Evolutionary conservation across 306 rosid species (phyloP), one percentile per base, ranked within the genome.

Genomic region (Calophaca sinica): DNA sequence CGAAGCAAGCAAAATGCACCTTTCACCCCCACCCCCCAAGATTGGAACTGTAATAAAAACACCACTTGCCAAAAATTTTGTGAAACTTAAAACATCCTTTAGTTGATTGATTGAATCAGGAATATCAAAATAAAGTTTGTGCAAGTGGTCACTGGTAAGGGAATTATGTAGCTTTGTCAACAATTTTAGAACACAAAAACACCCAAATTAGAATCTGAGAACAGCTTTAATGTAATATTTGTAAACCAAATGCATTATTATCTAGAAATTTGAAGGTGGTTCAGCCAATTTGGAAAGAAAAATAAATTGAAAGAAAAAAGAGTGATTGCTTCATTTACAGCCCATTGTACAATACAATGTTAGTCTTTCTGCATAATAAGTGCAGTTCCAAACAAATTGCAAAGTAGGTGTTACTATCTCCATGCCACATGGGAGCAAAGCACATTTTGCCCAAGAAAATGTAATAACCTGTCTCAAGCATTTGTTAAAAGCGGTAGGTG

Each of bases 401-500:
- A 6, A 68, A 42, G 15, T 9, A 55, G 26, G 35, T 42, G 32
- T 35, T 20, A 38, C 7, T 5, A 48, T 65, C 7, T 33, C 52
- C 32, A 12, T 9, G 77, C 46, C 6, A 33, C n/a, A 33, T 26
- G n/a, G 3, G 11, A 41, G 50, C 10, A 26, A 78, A 62, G 65
- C 46, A 77, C 29, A 62, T 44, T 45, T 73, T 52, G 20, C 59
- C 68, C 60, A 51, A 52, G 8, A 51, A 62, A 65, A 73, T 59
- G 81, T 12, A 76, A 45, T 76, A 41, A 96, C 99, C 98, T 90
- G 98, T 89, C 99, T 91, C 91, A 83, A 85, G 79, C 98, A 90
- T 86, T 96, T 96, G 86, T 81, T 90, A 64, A 96, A 70, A 65
- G 99, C 99, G 68, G 98, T 90, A 76, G 89, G 78, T 58, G 98